These are phyloP conservation scores for Ustilago lituana DNA, from an alignment of 1,284 basidiomycete species.

Conservation along the genomic window DNA sequence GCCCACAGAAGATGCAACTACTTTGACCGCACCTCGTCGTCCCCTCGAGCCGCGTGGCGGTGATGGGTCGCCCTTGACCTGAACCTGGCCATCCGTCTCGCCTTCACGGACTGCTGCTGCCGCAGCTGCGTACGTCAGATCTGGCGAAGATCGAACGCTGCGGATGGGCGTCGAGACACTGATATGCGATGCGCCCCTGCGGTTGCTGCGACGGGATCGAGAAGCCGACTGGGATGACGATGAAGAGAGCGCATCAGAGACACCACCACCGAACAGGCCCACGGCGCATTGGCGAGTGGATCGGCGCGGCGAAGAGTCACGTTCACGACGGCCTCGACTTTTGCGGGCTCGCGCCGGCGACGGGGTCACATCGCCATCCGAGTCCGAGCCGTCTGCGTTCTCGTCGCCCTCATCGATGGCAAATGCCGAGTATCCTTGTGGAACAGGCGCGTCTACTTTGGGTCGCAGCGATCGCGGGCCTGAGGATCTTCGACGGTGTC, in stretches of 20 bases:
- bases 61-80: slow-evolving; percentile 13
- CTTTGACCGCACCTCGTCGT: slow-evolving; percentile 50
- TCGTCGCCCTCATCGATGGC: slow-evolving; percentile 23
- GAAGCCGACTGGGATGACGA: not conserved
- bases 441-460: slow-evolving; percentile 56
- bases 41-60: slow-evolving; percentile 44
- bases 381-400: slow-evolving; percentile 16
- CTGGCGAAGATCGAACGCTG: slow-evolving; percentile 47
- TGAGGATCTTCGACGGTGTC: slow-evolving; percentile 28
- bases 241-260: slow-evolving; percentile 4
- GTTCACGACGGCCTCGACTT: slow-evolving; percentile 11
- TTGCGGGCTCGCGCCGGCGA: slow-evolving; percentile 12
- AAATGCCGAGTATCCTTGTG: slow-evolving; percentile 49
- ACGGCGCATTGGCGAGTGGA: slow-evolving; percentile 53
- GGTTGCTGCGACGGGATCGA: slow-evolving; percentile 13
- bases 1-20: slow-evolving; percentile 40
- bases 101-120: slow-evolving; percentile 12
- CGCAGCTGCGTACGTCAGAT: slow-evolving; percentile 44
- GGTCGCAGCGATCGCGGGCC: slow-evolving; percentile 45
- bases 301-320: slow-evolving; percentile 35
- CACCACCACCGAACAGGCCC: slow-evolving; percentile 49
- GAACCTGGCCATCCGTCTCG: not conserved
- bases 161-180: slow-evolving; percentile 25
- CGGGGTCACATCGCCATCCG: slow-evolving; percentile 28
- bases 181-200: slow-evolving; percentile 19